Conservation (phyloP, 768 basidiomycete species). For the Tremella mesenterica region DNA sequence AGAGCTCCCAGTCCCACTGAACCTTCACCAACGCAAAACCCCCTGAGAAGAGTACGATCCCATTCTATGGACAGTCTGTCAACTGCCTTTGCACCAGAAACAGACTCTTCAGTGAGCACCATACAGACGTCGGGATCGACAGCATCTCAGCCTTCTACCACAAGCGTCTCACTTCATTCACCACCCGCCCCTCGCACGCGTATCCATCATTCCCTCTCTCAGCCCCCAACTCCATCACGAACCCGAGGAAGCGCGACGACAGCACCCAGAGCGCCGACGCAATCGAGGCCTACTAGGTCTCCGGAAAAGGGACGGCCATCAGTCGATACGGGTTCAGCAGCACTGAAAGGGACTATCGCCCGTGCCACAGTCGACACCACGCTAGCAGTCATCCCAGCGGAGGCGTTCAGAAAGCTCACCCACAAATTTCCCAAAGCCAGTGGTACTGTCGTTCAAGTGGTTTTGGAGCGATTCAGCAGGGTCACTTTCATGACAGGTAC, state of each 20-base stretch:
- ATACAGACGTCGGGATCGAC: not conserved
- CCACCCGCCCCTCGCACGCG: not conserved
- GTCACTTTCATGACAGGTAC: slow-evolving; percentile 86
- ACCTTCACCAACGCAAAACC: not conserved
- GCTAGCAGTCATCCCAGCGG: slow-evolving; percentile 95
- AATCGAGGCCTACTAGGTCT: not conserved
- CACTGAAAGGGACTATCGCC: slow-evolving; percentile 53
- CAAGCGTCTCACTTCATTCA: not conserved
- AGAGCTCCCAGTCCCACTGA: slow-evolving; percentile 10
- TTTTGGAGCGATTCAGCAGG: slow-evolving; percentile 87
- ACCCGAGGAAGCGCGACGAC: not conserved
- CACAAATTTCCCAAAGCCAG: slow-evolving; percentile 96
- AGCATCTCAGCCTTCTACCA: not conserved
- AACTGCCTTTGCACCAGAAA: not conserved
- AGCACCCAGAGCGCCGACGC: not conserved
- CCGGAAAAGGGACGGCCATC: not conserved
- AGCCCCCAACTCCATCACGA: not conserved
- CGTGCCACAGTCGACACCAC: slow-evolving; percentile 89
- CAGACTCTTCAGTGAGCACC: not conserved
- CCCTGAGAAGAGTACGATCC: slow-evolving; percentile 1
- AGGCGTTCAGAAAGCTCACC: slow-evolving; percentile 86
- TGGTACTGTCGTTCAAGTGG: slow-evolving; percentile 90
- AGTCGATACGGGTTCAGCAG: slow-evolving; percentile 8
- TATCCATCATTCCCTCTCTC: not conserved
- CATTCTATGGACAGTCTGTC: too few species aligned